Percentiles rank a stretch among this genome's conserved stretches.
These are phyloP conservation scores for Papiliotrema flavescens DNA, from an alignment of 1,284 basidiomycete species.

Conservation along the genomic window DNA sequence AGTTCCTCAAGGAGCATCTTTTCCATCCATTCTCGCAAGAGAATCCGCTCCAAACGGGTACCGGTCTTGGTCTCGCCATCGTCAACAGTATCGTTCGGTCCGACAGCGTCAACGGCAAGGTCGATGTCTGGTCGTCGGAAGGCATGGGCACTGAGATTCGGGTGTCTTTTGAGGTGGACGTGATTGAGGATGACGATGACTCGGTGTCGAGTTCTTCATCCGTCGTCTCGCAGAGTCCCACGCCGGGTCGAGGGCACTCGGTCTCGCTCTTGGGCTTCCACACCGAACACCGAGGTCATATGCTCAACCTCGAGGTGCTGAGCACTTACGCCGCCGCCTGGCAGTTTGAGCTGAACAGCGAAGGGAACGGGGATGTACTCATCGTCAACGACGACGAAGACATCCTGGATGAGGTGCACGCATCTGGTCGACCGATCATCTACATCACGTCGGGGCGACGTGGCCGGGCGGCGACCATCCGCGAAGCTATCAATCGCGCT, in stretches of 20 bases:
- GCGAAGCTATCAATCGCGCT: constrained; percentile 48
- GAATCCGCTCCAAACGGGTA: constrained; percentile 69
- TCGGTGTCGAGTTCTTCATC: constrained; percentile 16
- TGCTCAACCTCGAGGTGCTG: constrained; percentile 64
- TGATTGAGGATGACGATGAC: constrained; percentile 43
- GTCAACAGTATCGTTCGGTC: constrained; percentile 82
- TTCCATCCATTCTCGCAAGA: constrained; percentile 95
- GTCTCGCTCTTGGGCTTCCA: constrained; percentile 75
- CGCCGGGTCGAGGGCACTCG: constrained; percentile 51
- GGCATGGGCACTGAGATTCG: constrained; percentile 90
- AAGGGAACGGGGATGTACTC: constrained; percentile 65
- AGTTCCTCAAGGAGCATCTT: constrained; percentile 87
- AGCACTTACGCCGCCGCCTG: constrained; percentile 72
- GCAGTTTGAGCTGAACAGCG: constrained; percentile 61
- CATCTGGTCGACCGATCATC: constrained; percentile 21
- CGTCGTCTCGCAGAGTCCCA: constrained; percentile 6
- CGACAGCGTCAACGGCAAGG: constrained; percentile 77
- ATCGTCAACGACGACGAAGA: constrained; percentile 76
- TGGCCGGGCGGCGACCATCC: constrained; percentile 37
- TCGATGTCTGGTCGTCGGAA: constrained; percentile 59
- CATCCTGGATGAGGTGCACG: constrained; percentile 57
- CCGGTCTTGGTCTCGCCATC: constrained; percentile 93
- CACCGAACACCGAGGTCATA: constrained; percentile 61
- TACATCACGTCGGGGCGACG: constrained; percentile 68
- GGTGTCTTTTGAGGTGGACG: constrained; percentile 75